Evolutionary conservation across 164 flowering plant species (phyloP).

Genomic region (Nelumbo lutea): DNA sequence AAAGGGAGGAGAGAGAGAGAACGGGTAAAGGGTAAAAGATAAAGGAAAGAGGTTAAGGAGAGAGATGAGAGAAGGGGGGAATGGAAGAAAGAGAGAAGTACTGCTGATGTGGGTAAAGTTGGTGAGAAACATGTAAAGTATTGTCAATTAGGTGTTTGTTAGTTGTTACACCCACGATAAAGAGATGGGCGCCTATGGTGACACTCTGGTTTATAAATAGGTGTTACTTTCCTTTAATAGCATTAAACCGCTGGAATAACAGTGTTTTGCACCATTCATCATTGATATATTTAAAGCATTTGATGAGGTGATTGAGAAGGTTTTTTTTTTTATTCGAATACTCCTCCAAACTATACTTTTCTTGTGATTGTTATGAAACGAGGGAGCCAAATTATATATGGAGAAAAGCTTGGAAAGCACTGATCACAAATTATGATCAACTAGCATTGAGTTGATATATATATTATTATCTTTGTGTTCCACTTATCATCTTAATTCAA

Average conservation of each 20-base stretch:
- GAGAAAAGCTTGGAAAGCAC: slow-evolving; percentile 70
- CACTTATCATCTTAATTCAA: neutral
- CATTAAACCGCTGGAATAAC: slow-evolving; percentile 96
- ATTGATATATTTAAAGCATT: slow-evolving; percentile 96
- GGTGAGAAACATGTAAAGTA: too few species aligned
- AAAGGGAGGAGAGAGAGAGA: too few species aligned
- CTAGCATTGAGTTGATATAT: slow-evolving; percentile 18
- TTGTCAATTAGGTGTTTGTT: too few species aligned
- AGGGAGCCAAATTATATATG: slow-evolving; percentile 87
- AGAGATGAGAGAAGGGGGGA: too few species aligned
- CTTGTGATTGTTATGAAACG: slow-evolving; percentile 80
- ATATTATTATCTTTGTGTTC: neutral
- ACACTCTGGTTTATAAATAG: too few species aligned
- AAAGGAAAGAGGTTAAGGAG: too few species aligned
- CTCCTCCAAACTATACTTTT: neutral
- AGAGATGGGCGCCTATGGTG: too few species aligned
- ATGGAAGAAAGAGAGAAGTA: too few species aligned
- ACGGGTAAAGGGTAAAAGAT: too few species aligned
- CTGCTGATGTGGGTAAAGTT: too few species aligned
- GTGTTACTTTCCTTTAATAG: too few species aligned
- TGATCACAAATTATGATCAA: slow-evolving; percentile 65
- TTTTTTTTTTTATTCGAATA: neutral
- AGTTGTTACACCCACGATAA: too few species aligned
- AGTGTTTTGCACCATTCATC: slow-evolving; percentile 96
- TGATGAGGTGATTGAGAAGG: slow-evolving; percentile 66